Evolutionary conservation across 805 yeast genomes (phyloP).

Genomic region (Zygosaccharomyces rouxii): DNA sequence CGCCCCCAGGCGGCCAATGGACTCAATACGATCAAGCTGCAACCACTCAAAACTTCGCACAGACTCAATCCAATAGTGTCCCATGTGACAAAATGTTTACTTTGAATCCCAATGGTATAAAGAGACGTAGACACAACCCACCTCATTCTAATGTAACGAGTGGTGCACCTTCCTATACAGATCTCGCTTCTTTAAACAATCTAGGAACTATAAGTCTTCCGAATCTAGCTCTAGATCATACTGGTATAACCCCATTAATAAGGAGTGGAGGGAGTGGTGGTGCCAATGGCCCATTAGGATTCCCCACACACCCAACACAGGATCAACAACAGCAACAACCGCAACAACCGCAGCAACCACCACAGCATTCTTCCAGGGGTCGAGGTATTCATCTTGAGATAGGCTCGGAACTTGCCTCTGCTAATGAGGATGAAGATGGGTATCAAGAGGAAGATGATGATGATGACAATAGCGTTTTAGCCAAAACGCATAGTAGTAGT

Average conservation of each 20-base stretch:
- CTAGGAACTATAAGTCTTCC: conserved; percentile 22
- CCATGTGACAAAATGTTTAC: conserved; percentile 21
- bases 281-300: conserved; percentile 2
- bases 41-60: conserved; percentile 6
- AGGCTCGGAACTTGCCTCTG: conserved; percentile 13
- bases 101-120: conserved; percentile 34
- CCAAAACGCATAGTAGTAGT: conserved; percentile 4
- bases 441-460: conserved; percentile 21
- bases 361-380: background rate
- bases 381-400: conserved; percentile 9
- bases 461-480: background rate
- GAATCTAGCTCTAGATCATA: conserved; percentile 20
- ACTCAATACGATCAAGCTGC: background rate
- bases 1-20: conserved; percentile 1
- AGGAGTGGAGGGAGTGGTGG: conserved; percentile 7
- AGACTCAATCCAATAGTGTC: conserved; percentile 7
- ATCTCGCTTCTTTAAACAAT: conserved; percentile 14
- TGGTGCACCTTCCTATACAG: conserved; percentile 14
- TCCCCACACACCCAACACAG: conserved; percentile 1
- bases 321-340: background rate
- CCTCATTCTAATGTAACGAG: conserved; percentile 12
- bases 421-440: conserved; percentile 15
- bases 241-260: conserved; percentile 16
- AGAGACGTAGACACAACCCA: conserved; percentile 18
- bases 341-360: conserved; percentile 2